These are phyloP conservation scores for Oehlia diaphana DNA, from an alignment of 192 early-diverging fungal species.

Conservation along the genomic window DNA sequence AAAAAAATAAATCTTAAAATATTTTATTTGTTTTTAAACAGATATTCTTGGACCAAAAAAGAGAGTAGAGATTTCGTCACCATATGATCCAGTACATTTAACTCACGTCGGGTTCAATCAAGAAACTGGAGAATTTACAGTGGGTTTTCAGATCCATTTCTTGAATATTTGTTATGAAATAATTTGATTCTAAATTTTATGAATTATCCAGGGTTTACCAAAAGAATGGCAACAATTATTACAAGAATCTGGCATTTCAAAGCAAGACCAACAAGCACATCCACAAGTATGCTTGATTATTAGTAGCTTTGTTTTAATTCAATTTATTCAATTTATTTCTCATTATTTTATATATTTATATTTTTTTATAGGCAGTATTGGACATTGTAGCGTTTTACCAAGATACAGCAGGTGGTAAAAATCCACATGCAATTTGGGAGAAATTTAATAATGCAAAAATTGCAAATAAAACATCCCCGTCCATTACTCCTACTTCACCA, in stretches of 20 bases:
- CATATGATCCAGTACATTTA: conserved; percentile 95
- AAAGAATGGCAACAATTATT: conserved; percentile 92
- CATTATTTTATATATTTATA: conserved; percentile 7
- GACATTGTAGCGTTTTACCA: conserved; percentile 86
- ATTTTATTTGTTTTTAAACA: not conserved
- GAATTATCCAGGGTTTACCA: conserved; percentile 75
- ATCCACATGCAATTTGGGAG: conserved; percentile 47
- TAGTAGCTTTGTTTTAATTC: not conserved
- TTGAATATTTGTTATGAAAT: not conserved
- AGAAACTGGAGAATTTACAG: conserved; percentile 92
- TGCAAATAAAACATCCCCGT: conserved; percentile 22
- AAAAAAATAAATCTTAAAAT: not conserved
- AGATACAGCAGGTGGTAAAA: conserved; percentile 51
- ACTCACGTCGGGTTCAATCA: conserved; percentile 98
- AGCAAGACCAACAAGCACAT: conserved; percentile 90
- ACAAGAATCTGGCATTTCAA: conserved; percentile 91
- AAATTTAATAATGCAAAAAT: conserved; percentile 43
- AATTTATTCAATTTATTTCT: not conserved
- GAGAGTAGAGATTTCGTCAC: conserved; percentile 87
- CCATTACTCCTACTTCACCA: conserved; percentile 13
- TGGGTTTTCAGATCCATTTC: conserved; percentile 40
- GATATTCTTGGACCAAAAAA: conserved; percentile 65
- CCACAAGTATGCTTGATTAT: conserved; percentile 63
- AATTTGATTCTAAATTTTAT: not conserved
- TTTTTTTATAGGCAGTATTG: conserved; percentile 60